These are phyloP conservation scores for Colletotrichum costaricense DNA, from an alignment of 2,329 filamentous ascomycete species.

Conservation along the genomic window DNA sequence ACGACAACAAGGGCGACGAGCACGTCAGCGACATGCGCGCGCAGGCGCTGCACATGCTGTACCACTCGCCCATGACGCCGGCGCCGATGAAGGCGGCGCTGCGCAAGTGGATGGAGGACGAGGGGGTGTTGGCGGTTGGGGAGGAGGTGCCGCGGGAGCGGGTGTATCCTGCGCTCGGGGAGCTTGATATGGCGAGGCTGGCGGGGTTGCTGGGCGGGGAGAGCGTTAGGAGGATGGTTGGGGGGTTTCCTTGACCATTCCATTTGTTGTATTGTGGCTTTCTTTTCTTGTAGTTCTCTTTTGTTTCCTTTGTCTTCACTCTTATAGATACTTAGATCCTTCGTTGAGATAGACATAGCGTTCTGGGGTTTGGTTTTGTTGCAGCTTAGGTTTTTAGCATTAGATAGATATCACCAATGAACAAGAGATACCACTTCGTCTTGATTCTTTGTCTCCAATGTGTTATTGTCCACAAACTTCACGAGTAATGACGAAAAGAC, in stretches of 20 bases:
- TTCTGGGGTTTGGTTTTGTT: neutral
- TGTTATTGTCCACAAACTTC: neutral
- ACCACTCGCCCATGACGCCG: constrained; percentile 8
- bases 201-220: neutral
- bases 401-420: neutral
- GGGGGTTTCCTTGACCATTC: neutral
- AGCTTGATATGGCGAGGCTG: constrained; percentile 31
- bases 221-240: neutral
- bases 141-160: neutral
- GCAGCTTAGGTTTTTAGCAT: neutral
- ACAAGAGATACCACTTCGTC: neutral
- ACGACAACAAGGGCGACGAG: constrained; percentile 24
- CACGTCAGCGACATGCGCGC: constrained; percentile 17
- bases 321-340: neutral
- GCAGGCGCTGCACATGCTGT: constrained; percentile 11
- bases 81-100: constrained; percentile 12
- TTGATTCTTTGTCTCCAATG: neutral
- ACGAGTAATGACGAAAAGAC: too few relatives aligned
- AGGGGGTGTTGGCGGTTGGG: neutral
- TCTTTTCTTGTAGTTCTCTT: neutral
- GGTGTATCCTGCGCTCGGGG: constrained; percentile 10
- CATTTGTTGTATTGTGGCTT: neutral
- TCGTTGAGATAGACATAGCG: neutral
- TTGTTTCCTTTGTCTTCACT: neutral
- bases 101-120: constrained; percentile 1